Percentiles rank a stretch among this genome's conserved stretches.
phyloP scores from a whole-genome alignment of 768 basidiomycete genomes.

The Hygrocybe coccinea region DNA sequence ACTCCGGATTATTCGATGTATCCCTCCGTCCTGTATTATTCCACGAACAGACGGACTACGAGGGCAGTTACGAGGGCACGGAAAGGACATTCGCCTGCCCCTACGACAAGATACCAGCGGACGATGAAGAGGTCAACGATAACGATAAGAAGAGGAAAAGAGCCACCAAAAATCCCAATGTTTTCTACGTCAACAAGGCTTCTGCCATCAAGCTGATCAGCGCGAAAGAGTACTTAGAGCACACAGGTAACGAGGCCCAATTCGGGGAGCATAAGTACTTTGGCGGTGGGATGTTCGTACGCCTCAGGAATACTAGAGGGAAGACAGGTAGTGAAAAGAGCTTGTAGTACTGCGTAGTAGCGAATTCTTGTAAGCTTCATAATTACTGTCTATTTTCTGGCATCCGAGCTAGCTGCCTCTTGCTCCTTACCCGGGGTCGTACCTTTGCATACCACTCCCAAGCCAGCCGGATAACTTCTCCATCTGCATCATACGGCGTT shows the following conservation, averaged over 20 bases:
- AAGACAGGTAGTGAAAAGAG: background rate
- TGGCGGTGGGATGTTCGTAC: constrained; percentile 5
- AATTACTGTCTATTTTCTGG: constrained; percentile 61
- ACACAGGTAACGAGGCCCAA: constrained; percentile 3
- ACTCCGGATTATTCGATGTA: constrained; percentile 4
- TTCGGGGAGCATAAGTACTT: constrained; percentile 2
- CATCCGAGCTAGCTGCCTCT: constrained; percentile 54
- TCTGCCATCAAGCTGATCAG: constrained; percentile 1
- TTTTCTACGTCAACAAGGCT: background rate
- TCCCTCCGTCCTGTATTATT: constrained; percentile 4
- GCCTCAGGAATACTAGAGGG: background rate
- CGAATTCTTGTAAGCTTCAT: constrained; percentile 8
- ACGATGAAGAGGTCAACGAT: background rate
- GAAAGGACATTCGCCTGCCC: background rate
- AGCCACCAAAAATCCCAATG: background rate
- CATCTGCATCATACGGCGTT: constrained; percentile 93
- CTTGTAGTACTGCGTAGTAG: background rate
- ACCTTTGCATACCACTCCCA: constrained; percentile 94
- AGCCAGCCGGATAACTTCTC: constrained; percentile 82
- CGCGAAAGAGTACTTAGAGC: background rate
- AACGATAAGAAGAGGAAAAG: background rate
- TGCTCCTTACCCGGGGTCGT: constrained; percentile 62
- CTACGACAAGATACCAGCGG: background rate
- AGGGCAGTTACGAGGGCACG: background rate
- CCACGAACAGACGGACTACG: background rate